Conservation (phyloP, 2,329 filamentous ascomycete genomes). For the Rasamsonia emersonii region DNA sequence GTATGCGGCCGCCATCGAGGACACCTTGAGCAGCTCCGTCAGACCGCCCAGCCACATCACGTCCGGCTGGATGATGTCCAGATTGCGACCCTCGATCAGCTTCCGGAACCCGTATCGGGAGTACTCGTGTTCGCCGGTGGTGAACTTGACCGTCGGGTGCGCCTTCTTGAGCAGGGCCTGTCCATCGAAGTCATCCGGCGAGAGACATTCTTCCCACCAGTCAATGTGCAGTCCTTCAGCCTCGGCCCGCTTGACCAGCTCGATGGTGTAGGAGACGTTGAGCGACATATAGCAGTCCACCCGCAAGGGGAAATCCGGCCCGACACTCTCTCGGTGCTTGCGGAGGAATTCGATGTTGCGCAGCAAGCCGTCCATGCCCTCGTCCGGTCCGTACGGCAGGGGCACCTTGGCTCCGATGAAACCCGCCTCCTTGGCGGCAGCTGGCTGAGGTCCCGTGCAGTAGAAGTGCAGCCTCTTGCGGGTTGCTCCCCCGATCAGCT, state of each 20-base stretch:
- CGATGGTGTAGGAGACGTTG: constrained; percentile 86
- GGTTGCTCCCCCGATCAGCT: constrained; percentile 85
- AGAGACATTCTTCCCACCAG: constrained; percentile 95
- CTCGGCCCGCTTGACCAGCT: constrained; percentile 74
- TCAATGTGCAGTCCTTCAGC: constrained; percentile 78
- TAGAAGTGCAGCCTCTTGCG: constrained; percentile 80
- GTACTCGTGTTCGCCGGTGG: constrained; percentile 92
- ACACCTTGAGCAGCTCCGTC: constrained; percentile 83
- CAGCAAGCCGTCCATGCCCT: constrained; percentile 69
- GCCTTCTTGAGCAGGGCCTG: constrained; percentile 84
- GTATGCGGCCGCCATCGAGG: constrained; percentile 83
- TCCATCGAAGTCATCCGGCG: constrained; percentile 85
- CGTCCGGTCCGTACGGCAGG: constrained; percentile 79
- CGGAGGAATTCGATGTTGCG: constrained; percentile 88
- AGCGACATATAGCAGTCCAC: constrained; percentile 97
- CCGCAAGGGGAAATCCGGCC: constrained; percentile 84
- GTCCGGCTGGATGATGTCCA: constrained; percentile 91
- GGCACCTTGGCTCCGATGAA: constrained; percentile 90
- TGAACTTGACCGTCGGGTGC: constrained; percentile 86
- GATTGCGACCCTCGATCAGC: constrained; percentile 79
- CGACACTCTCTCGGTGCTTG: constrained; percentile 74
- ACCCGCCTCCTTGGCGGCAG: constrained; percentile 71
- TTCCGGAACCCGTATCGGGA: constrained; percentile 92
- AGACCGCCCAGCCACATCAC: constrained; percentile 96
- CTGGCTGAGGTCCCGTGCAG: constrained; percentile 83